A percentile compares a stretch with the other conserved stretches of the same genome.
Evolutionary conservation across 2,329 filamentous ascomycete genomes (phyloP).

Genomic region (Blumeria hordei): DNA sequence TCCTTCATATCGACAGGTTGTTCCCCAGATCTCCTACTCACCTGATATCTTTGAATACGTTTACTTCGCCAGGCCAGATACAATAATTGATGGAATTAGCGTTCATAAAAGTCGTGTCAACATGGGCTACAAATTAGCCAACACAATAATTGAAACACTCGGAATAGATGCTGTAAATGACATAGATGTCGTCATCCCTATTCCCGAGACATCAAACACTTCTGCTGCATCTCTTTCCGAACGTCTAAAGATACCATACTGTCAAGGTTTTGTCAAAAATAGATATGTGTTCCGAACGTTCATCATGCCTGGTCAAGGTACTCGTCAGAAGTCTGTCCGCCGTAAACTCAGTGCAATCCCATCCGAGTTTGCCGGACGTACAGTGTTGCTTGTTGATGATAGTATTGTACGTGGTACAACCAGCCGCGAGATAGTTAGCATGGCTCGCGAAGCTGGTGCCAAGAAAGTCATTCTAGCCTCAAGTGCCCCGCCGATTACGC

Average conservation of each 20-base stretch:
- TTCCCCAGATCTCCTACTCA: conserved; percentile 41
- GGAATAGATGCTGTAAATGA: conserved; percentile 45
- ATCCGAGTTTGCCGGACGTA: conserved; percentile 59
- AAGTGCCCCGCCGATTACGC: conserved; percentile 59
- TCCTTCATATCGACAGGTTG: conserved; percentile 55
- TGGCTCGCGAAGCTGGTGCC: conserved; percentile 68
- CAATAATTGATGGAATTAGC: conserved; percentile 66
- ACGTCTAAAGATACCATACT: conserved; percentile 50
- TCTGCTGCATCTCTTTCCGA: conserved; percentile 57
- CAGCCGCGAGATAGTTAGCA: conserved; percentile 51
- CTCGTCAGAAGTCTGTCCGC: conserved; percentile 64
- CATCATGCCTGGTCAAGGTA: conserved; percentile 63
- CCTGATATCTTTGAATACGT: conserved; percentile 78
- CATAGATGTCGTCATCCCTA: conserved; percentile 67
- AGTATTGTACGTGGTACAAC: conserved; percentile 76
- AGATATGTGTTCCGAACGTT: conserved; percentile 74
- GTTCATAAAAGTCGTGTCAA: conserved; percentile 64
- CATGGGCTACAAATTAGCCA: conserved; percentile 65
- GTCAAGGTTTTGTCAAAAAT: conserved; percentile 72
- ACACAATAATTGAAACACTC: conserved; percentile 42
- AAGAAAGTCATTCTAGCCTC: conserved; percentile 62
- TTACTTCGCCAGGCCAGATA: conserved; percentile 68
- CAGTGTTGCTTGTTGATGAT: conserved; percentile 70
- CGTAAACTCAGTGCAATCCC: conserved; percentile 75
- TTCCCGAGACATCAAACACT: conserved; percentile 64